Base-by-base conservation (phyloP, 495 filamentous ascomycete genomes). In the Lepidopterella palustris region DNA sequence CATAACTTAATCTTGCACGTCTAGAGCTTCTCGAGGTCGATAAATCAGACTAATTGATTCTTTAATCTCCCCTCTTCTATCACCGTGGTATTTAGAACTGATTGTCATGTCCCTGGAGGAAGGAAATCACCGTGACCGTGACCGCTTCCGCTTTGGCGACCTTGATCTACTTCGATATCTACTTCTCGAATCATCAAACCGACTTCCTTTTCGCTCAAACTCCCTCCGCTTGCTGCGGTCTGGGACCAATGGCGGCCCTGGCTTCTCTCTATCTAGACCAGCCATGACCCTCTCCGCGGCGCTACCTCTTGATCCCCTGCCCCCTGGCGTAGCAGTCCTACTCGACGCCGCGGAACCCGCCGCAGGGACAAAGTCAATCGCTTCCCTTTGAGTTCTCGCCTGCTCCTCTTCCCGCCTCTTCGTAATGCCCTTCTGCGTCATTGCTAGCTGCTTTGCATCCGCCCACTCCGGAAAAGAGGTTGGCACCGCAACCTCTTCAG, bases 301-400 rank as follows among this genome's bases (percentile, higher is more conserved):
- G 54, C 72, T 78, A 49, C 71, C 70, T n/a, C 56, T 56, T 20
- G 60, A 61, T 13, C 55, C 64, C 39, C 65, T 73, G 25, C 57
- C 64, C 27, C 62, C 68, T 31, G 59, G 64, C 9, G 60, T 71
- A 40, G 57, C 62, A 58, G 45, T 59, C 15, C 62, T 27, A 47
- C 59, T 63, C 21, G 53, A 58, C 1, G 25, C 49, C 5, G 49
- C 54, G 2, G 59, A 57, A 20, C 29, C 55, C 6, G 63, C 42
- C 25, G 82, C 79, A 31, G 83, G 62, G 21, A 96, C 88, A 75
- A 97, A 97, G 11, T 92, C 85, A n/a, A 96, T 76, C 5, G 77
- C 74, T 11, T 81, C 79, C 72, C 87, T 79, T 61, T 85, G 84
- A 8, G 71, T 75, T 27, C 60, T 63, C 6, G 64, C 57, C 63